Base-by-base conservation (phyloP, 2,329 filamentous ascomycete genomes). In the Alternaria triticimaculans region DNA sequence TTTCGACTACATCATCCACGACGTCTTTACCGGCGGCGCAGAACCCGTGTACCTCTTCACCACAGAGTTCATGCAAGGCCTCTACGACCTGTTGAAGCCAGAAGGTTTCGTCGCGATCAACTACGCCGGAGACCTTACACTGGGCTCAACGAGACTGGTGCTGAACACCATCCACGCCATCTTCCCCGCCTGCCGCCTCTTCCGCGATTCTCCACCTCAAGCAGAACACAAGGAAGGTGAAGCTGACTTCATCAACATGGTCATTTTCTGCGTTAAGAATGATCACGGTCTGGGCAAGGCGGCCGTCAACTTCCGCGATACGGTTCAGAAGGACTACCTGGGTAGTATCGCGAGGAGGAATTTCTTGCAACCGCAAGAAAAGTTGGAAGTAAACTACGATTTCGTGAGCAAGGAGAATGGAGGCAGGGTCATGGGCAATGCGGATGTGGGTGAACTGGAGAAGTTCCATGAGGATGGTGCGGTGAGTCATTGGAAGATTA, bases 21-120 rank as follows among this genome's bases (percentile, higher is more conserved):
- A 99, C 72, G 96, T 99, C 23, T 99, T 99, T 79, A 99, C 96
- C 1, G 96, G 96, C 23, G 96, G 96, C 56, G 94, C 94, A 0
- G 96, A 98, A 79, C 96, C 96, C 0, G 88, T 94, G 3, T 85
- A 90, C 8, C 87, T 99, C 8, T 99, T 99, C 81, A 98, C 94
- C 0, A 80, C 89, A 6, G 91, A 96, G 71, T 98, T 99, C 74
- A 82, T 99, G 46, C 80, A 87, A 56, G 88, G 90, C 6, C 84
- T 99, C 2, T 83, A 88, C 68, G 79, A 85, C 5, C 86, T 98
- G 7, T 84, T 99, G 49, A 92, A 89, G 67, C 87, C 90, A 0
- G 87, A 92, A 55, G 96, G 96, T 45, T 90, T 92, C 14, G 90
- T 97, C 72, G 95, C 94, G 6, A 96, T 99, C 78, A 99, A 98